Evolutionary conservation across 2,329 filamentous ascomycete genomes (phyloP).

Genomic region (Fonsecaea pugnacius): DNA sequence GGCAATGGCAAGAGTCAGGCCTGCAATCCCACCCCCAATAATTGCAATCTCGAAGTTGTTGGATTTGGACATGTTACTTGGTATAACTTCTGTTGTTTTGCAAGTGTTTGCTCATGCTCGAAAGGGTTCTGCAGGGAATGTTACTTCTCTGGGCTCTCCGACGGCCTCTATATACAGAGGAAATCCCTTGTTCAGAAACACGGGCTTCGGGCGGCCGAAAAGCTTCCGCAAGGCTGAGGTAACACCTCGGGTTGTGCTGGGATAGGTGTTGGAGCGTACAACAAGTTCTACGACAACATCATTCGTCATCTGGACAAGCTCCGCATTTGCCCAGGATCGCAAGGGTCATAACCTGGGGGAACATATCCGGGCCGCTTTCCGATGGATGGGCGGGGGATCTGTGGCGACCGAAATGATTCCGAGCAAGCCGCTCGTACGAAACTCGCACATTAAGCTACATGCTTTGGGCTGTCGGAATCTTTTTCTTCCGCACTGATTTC

Average conservation of each 20-base stretch:
- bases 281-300: neutral
- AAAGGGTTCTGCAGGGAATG: neutral
- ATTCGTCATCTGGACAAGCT: neutral
- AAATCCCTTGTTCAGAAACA: neutral
- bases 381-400: neutral
- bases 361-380: neutral
- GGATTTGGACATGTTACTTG: neutral
- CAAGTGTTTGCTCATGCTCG: neutral
- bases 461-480: neutral
- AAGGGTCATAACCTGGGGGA: neutral
- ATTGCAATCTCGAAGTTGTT: constrained; percentile 40
- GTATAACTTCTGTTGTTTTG: neutral
- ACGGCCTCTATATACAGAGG: neutral
- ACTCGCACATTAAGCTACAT: neutral
- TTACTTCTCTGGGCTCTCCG: neutral
- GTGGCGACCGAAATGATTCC: neutral
- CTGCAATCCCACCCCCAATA: constrained; percentile 42
- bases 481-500: neutral
- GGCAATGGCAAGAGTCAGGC: constrained; percentile 37
- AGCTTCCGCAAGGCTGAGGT: constrained; percentile 7
- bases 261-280: neutral
- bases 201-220: neutral
- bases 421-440: neutral
- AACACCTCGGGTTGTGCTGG: no score
- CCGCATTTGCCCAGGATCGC: neutral